Base-by-base conservation (phyloP, 2,329 filamentous ascomycete species). In the Capronia coronata region DNA sequence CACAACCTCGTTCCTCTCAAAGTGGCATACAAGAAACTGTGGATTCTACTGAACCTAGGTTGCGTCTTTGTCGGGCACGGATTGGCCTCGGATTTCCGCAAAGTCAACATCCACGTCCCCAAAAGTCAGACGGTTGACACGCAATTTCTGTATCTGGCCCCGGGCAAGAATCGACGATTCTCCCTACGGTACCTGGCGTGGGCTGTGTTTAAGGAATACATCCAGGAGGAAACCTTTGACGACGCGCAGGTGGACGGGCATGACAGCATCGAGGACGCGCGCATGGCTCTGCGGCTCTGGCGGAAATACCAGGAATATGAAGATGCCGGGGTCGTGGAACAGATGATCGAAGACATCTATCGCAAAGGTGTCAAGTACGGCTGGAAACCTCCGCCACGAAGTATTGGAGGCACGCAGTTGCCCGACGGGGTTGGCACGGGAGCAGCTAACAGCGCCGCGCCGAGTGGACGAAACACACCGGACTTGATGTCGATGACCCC, bases 51-150 rank as follows among this genome's bases (percentile, higher is more conserved):
- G 25, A 98, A 98, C 64, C 76, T 97, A 0, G 93, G 93, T 41
- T 95, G 89, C 69, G 81, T 87, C 55, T 98, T 98, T 65, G 79
- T 98, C 3, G 93, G 93, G 2, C 93, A 98, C 63, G 91, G 91
- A 2, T 75, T 98, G 35, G 87, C 87, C 59, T 91, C 93, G 60
- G 93, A 98, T 68, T 97, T 98, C 71, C 87, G 93, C 46, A 94
- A 94, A 48, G 94, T 95, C 69, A 98, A 98, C 67, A 96, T 98
- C 48, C 87, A 96, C 65, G 86, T 98, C 0, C 93, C 94, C 1
- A 87, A 84, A 64, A 69, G 79, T 2, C 93, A 98, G 66, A 85
- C 95, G 29, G 88, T 98, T 48, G 93, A 98, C 68, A 98, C 94
- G 0, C 89, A 90, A 59, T 85, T 94, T 56, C 76, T 95, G 1